A percentile compares a stretch with the other conserved stretches of the same genome.
phyloP scores from a whole-genome alignment of 2,329 filamentous ascomycete species.

The Neonectria faginata region DNA sequence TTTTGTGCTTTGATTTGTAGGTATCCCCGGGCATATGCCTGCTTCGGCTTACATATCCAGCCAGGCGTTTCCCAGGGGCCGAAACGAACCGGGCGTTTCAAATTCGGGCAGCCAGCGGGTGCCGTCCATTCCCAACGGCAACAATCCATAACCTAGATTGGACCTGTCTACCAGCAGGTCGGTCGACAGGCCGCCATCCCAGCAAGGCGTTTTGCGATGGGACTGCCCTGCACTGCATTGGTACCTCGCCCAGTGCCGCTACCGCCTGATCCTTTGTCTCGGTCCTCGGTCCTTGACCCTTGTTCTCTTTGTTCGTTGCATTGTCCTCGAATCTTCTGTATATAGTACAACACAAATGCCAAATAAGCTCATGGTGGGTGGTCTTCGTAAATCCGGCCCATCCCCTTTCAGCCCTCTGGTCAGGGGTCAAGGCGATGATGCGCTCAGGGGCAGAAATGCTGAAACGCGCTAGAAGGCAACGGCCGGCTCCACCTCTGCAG shows the following conservation, averaged over 20 bases:
- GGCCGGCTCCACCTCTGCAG: conserved; percentile 5
- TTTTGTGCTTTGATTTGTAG: background rate
- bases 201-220: background rate
- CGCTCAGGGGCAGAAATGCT: conserved; percentile 23
- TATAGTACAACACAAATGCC: background rate
- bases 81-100: conserved; percentile 41
- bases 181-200: background rate
- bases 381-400: conserved; percentile 1
- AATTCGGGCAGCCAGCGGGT: conserved; percentile 24
- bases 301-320: background rate
- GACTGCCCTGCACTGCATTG: background rate
- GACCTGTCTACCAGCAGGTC: background rate
- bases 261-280: background rate
- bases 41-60: background rate
- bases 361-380: conserved; percentile 21
- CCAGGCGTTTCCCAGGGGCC: conserved; percentile 10
- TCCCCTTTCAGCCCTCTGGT: background rate
- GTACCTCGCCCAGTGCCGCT: background rate
- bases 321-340: background rate
- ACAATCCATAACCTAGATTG: background rate
- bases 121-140: conserved; percentile 19
- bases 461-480: conserved; percentile 21
- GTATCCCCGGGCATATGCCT: background rate
- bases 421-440: conserved; percentile 7
- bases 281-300: background rate